Base-by-base conservation (phyloP, 208 protist species). In the Zelonia costaricensis region DNA sequence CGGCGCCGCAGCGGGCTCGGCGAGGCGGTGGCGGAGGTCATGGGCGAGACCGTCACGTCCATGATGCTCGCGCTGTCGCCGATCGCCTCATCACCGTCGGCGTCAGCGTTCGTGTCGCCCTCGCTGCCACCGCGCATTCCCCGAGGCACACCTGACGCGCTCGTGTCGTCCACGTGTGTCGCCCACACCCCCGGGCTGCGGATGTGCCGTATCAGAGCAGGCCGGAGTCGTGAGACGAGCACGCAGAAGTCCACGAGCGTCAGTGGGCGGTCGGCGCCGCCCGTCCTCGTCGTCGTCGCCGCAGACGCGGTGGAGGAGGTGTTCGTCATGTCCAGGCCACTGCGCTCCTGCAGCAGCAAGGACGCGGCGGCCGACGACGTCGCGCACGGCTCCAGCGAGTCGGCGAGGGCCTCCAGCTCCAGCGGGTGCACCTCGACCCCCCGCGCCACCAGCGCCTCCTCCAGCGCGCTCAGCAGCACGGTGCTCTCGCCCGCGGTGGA, bases 181-280 rank as follows among this genome's bases (percentile, higher is more conserved):
- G 33, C 16, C 61, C 62, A 76, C 40, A 65, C 42, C n/a, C 55
- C 25, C 10, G 62, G 57, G n/a, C 59, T 66, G 25, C 72, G 76
- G 40, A 91, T 78, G 18, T 65, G 78, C n/a, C 76, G 72, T 45
- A 91, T 91, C 22, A 79, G 33, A 3, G 38, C 48, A 3, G 81
- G 76, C 0, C 77, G 74, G 52, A 91, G 74, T 12, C 84, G 84
- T 12, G 84, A 85, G 25, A 91, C 73, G 12, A 91, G 48, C 20
- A 91, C 68, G 40, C 84, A 91, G 28, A 91, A 88, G 46, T 91
- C 84, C 13, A 80, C 71, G 25, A 76, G 47, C 7, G 40, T 66
- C 31, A 84, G 51, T 28, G 33, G 39, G 12, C 53, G 39, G 36
- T 78, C 63, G 4, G 36, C 36, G 8, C 62, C 64, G 12, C 58